phyloP scores from a whole-genome alignment of 345 rosid genomes.

The Linum usitatissimum region DNA sequence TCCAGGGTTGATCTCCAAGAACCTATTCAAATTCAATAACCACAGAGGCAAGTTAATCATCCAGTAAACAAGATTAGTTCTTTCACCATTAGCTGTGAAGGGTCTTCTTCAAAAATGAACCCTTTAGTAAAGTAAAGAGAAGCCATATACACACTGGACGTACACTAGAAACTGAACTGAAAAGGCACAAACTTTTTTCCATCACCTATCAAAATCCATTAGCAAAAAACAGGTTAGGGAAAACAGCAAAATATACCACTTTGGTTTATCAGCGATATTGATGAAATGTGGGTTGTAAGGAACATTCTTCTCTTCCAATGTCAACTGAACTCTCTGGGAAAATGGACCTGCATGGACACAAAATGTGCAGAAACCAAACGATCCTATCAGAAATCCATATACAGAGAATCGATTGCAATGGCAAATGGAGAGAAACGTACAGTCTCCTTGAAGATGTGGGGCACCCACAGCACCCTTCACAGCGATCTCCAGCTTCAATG shows the following conservation, averaged over 20 bases:
- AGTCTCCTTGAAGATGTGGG: slow-evolving; percentile 65
- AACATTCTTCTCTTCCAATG: slow-evolving; percentile 81
- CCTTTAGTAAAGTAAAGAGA: background rate
- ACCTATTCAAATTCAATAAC: slow-evolving; percentile 33
- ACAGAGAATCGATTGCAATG: slow-evolving; percentile 1
- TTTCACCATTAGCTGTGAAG: too few species aligned
- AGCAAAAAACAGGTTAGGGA: background rate
- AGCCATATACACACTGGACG: background rate
- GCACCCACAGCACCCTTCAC: slow-evolving; percentile 80
- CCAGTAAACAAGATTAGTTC: too few species aligned
- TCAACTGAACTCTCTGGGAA: slow-evolving; percentile 49
- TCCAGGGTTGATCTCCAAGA: slow-evolving; percentile 61
- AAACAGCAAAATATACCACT: slow-evolving; percentile 39
- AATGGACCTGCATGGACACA: slow-evolving; percentile 48
- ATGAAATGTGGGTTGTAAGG: slow-evolving; percentile 49
- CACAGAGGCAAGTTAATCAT: background rate
- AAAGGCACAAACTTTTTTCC: background rate
- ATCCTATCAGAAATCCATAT: background rate
- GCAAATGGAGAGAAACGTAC: slow-evolving; percentile 22
- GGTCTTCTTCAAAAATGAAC: too few species aligned
- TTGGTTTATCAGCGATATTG: slow-evolving; percentile 53
- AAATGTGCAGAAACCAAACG: background rate
- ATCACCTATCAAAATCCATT: background rate
- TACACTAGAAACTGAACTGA: background rate
- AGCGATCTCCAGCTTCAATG: slow-evolving; percentile 54